Evolutionary conservation across 495 filamentous ascomycete genomes (phyloP).

Genomic region (Hypoxylon subgilvum): DNA sequence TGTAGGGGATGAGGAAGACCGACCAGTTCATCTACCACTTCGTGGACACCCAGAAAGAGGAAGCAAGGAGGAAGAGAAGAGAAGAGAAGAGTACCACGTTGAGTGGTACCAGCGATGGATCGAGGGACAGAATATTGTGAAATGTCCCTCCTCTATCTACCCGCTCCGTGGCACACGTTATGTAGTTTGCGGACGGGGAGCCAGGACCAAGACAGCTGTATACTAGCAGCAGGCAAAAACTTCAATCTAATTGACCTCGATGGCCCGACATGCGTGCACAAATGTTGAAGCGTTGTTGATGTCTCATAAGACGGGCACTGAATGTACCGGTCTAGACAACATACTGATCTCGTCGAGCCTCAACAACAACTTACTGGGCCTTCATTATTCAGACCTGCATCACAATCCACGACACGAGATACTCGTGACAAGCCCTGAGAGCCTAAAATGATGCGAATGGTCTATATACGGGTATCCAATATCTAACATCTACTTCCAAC

Average conservation of each 20-base stretch:
- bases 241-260: not conserved
- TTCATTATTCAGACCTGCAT: not conserved
- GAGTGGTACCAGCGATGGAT: conserved; percentile 19
- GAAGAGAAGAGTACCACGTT: no score
- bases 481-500: not conserved
- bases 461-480: not conserved
- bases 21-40: not conserved
- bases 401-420: no score
- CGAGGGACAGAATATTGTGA: conserved; percentile 76
- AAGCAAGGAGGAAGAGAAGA: not conserved
- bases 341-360: no score
- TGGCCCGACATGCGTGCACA: not conserved
- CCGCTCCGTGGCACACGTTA: not conserved
- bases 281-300: no score
- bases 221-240: conserved; percentile 6
- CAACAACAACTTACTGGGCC: no score
- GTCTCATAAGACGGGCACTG: no score
- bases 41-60: not conserved
- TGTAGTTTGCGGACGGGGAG: not conserved
- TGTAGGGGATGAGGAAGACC: conserved; percentile 52
- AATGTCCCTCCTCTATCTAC: conserved; percentile 57
- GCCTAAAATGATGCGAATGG: no score
- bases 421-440: no score
- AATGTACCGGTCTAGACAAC: no score
- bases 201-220: not conserved